Base-by-base conservation (phyloP, 208 protist species). In the Trypanosoma scelopori region DNA sequence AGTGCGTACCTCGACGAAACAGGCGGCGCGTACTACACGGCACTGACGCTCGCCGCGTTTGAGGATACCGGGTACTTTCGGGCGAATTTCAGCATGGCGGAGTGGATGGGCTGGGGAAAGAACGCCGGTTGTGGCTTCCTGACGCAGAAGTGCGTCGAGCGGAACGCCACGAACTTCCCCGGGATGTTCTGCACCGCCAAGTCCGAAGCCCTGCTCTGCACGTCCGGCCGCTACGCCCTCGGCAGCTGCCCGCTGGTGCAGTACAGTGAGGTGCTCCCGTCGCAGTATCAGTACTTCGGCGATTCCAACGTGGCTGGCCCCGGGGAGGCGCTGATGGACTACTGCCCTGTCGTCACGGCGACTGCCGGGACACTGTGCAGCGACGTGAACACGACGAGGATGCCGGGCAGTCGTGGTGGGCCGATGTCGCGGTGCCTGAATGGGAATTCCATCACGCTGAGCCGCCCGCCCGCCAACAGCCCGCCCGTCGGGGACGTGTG, bases 21-120 rank as follows among this genome's bases (percentile, higher is more conserved):
- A 37, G 64, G 42, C 23, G 58, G 27, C 30, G 64, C 39, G 18
- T 65, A 35, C 42, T 82, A 82, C 64, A 82, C 57, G 16, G 65
- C 71, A 25, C 39, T 84, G 20, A 84, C 78, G 11, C 64, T 84
- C 37, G 73, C 72, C 15, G 32, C 47, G 12, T 76, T 84, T 64
- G 50, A 65, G 7, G 78, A 84, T 41, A 60, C 70, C 27, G 59
- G 65, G 28, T 77, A 55, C 60, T 84, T 77, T 53, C 15, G 58
- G 22, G 78, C 53, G 15, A 65, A 71, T 42, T 84, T 41, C 20
- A 42, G 56, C 4, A 74, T 64, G 47, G 78, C 51, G 20, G 78
- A 84, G 56, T 27, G 49, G 55, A 68, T 79, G 65, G 22, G 13
- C 15, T 84, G 72, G 72, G 78, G 78, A 20, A 53, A 67, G n/a